Base-by-base conservation (phyloP, 805 yeast species). In the Wickerhamomyces ciferrii region DNA sequence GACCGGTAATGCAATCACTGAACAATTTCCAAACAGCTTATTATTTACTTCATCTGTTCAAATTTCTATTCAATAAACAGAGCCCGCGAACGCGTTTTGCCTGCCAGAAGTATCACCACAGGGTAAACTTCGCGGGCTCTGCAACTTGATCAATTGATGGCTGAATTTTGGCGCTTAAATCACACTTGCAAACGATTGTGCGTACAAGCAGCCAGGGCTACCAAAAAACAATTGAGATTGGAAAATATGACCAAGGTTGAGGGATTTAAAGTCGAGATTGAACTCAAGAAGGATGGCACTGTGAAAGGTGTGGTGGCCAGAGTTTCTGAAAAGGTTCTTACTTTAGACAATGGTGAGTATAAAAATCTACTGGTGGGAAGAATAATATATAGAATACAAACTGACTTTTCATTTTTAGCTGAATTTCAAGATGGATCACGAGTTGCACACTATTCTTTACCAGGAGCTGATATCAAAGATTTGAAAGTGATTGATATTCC, bases 401-500 rank as follows among this genome's bases (percentile, higher is more conserved):
- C 34, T 15, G n/a, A 25, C 11, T 9, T 8, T n/a, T 6, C 10
- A 5, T 8, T 23, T 8, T 14, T 14, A 45, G 45, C 32, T 45
- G 45, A 37, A 46, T 45, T 40, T 18, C 27, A 17, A 14, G 43
- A 43, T n/a, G 48, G 44, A 43, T 20, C 54, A 49, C n/a, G 43
- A 29, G 29, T 47, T 50, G 45, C 46, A 3, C 32, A 34, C 3
- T 48, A 39, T 7, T 23, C 47, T 6, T 48, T 66, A 36, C 39
- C 62, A 51, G 77, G 78, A 32, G 41, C 54, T 13, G 65, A 65
- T 14, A 78, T 83, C 40, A 60, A 68, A 5, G 86, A 82, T 55
- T 65, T 83, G 60, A 75, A 74, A 48, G 86, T 83, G 9, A 51
- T 75, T 7, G 81, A 72, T 41, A 59, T 82, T n/a, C 84, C 86